A percentile compares a stretch with the other conserved stretches of the same genome.
phyloP scores from a whole-genome alignment of 1,284 basidiomycete genomes.

The Rhodotorula glutinis region DNA sequence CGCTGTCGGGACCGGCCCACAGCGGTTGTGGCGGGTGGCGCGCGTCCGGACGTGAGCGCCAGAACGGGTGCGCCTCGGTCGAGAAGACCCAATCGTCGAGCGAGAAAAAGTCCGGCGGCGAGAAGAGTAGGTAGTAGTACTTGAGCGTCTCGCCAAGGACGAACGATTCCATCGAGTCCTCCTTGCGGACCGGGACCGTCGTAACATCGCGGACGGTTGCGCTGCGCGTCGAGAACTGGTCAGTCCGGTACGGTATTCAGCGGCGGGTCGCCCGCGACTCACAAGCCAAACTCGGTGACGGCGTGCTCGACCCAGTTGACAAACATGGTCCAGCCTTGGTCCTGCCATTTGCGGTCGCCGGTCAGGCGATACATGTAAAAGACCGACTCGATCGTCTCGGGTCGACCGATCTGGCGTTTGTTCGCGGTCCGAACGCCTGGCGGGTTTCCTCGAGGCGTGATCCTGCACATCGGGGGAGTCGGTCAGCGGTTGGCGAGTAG shows the following conservation, averaged over 20 bases:
- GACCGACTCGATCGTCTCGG: slow-evolving; percentile 59
- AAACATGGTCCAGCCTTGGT: slow-evolving; percentile 61
- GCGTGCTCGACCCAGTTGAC: slow-evolving; percentile 54
- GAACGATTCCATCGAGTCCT: slow-evolving; percentile 55
- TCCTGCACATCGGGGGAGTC: neutral
- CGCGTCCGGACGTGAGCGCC: slow-evolving; percentile 8
- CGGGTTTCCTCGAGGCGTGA: slow-evolving; percentile 40
- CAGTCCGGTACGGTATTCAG: neutral
- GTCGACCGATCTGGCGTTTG: slow-evolving; percentile 49
- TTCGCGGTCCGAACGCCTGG: slow-evolving; percentile 14
- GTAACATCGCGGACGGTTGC: slow-evolving; percentile 52
- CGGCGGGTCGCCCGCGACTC: neutral
- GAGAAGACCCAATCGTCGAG: slow-evolving; percentile 58
- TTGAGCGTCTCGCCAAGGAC: slow-evolving; percentile 50
- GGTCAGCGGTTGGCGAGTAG: neutral
- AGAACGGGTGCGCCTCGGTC: slow-evolving; percentile 39
- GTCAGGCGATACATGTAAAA: slow-evolving; percentile 57
- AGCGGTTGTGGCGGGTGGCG: neutral
- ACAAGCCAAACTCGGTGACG: slow-evolving; percentile 40
- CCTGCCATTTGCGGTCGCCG: slow-evolving; percentile 57
- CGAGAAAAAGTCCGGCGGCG: slow-evolving; percentile 54
- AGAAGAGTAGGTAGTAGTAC: slow-evolving; percentile 46
- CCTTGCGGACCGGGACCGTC: slow-evolving; percentile 41
- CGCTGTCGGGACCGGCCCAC: slow-evolving; percentile 29
- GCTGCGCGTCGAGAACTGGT: slow-evolving; percentile 41